Conservation (phyloP, 306 rosid genomes). For the Alnus rubra region DNA sequence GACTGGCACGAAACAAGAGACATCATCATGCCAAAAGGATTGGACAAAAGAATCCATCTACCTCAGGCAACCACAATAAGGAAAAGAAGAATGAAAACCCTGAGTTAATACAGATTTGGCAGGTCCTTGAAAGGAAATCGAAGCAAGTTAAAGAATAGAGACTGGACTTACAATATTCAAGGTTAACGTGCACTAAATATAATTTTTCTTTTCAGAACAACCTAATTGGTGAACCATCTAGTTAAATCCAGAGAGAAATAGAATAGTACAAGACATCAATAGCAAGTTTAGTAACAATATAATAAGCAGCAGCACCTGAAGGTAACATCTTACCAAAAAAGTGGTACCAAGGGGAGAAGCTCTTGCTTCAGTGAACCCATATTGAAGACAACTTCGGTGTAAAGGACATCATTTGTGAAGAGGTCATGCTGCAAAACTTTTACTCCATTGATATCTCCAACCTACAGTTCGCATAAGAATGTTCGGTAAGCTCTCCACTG, state of each 20-base stretch:
- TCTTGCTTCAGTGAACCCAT: slow-evolving; percentile 88
- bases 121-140: not conserved
- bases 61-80: not conserved
- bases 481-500: slow-evolving; percentile 18
- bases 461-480: slow-evolving; percentile 51
- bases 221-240: not conserved
- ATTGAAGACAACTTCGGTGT: slow-evolving; percentile 82
- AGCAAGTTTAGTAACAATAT: too few species aligned
- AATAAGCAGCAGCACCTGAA: not conserved
- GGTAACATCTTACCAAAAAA: slow-evolving; percentile 73
- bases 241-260: too few species aligned
- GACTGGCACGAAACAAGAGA: not conserved
- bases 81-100: not conserved
- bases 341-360: slow-evolving; percentile 87
- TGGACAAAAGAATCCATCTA: not conserved
- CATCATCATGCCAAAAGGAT: not conserved
- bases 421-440: slow-evolving; percentile 89
- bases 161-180: not conserved
- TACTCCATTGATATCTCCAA: slow-evolving; percentile 79
- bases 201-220: not conserved
- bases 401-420: slow-evolving; percentile 94
- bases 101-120: not conserved
- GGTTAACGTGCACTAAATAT: not conserved
- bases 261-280: too few species aligned
- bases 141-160: not conserved